Base-by-base conservation (phyloP, 768 basidiomycete genomes). In the Harrya chromipes region DNA sequence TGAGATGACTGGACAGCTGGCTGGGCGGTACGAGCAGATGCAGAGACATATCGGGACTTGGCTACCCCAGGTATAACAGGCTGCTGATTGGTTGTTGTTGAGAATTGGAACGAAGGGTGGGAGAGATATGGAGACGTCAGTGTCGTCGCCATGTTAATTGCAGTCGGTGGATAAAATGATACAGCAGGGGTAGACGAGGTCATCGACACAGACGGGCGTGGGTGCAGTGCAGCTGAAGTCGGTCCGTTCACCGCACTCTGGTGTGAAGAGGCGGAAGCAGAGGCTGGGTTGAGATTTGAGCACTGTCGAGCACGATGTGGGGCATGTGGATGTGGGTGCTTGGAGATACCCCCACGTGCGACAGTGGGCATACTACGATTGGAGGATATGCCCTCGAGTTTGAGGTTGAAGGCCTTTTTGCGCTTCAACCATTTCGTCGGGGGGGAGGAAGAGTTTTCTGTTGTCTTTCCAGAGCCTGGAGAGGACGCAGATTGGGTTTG, bases 331-430 rank as follows among this genome's bases (percentile, higher is more conserved):
- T 61, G 49, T 6, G 38, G 47, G n/a, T 59, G 58, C 50, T 68
- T 69, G 6, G 48, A 44, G 47, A 67, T 52, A 2, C 65, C 63
- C 42, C 60, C 61, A 5, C 67, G 61, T 6, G 44, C 53, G 37
- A 52, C 40, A 7, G 54, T 6, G 20, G 52, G 57, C 47, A 57
- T 61, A 27, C 54, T 43, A 4, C 65, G 61, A 1, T 61, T 41
- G 17, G 67, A 57, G 33, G 68, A 66, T 45, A 78, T 67, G 27
- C 77, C 77, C 37, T 74, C 75, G 46, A 78, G 65, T 56, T 61
- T 73, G 41, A 86, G 67, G 53, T 79, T 77, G 66, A 81, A 79
- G 21, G 74, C 76, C 60, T 76, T 78, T 68, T 84, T 85, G 51
- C 82, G 76, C 60, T 77, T 77, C 53, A 72, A 52, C 82, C 82